These are phyloP conservation scores for Ogataea parapolymorpha DNA, from an alignment of 805 yeast species.

Conservation along the genomic window DNA sequence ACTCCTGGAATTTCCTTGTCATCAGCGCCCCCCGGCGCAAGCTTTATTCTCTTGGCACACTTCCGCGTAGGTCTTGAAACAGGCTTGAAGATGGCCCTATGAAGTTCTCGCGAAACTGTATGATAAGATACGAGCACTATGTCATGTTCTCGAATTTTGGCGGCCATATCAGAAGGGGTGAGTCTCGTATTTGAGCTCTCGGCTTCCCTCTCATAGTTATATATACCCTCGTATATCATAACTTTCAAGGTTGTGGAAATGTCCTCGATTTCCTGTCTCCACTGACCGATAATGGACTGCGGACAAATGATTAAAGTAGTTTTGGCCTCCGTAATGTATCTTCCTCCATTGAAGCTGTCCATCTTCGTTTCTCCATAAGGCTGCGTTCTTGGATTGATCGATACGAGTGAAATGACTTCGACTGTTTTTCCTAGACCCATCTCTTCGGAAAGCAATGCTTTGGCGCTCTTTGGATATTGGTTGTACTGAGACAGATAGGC, in stretches of 20 bases:
- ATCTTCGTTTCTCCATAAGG: conserved; percentile 23
- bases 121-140: conserved; percentile 78
- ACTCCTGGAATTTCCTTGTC: conserved; percentile 4
- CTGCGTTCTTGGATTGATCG: conserved; percentile 54
- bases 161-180: conserved; percentile 41
- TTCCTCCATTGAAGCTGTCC: conserved; percentile 40
- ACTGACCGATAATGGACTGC: conserved; percentile 75
- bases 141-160: conserved; percentile 60
- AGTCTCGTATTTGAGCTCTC: conserved; percentile 22
- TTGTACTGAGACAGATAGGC: conserved; percentile 21
- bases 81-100: conserved; percentile 72
- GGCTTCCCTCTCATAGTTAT: conserved; percentile 32
- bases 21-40: neutral
- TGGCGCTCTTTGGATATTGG: conserved; percentile 31
- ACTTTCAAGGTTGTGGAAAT: conserved; percentile 60
- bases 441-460: conserved; percentile 84
- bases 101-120: conserved; percentile 69
- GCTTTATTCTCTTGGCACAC: conserved; percentile 31
- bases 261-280: conserved; percentile 70
- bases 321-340: conserved; percentile 49
- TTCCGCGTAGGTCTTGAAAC: conserved; percentile 45
- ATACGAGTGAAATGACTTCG: conserved; percentile 67
- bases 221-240: conserved; percentile 60
- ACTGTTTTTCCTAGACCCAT: conserved; percentile 98
- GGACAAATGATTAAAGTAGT: conserved; percentile 87